Evolutionary conservation across 352 stramenopile species (phyloP).

Genomic region (Pythium sukuiense): DNA sequence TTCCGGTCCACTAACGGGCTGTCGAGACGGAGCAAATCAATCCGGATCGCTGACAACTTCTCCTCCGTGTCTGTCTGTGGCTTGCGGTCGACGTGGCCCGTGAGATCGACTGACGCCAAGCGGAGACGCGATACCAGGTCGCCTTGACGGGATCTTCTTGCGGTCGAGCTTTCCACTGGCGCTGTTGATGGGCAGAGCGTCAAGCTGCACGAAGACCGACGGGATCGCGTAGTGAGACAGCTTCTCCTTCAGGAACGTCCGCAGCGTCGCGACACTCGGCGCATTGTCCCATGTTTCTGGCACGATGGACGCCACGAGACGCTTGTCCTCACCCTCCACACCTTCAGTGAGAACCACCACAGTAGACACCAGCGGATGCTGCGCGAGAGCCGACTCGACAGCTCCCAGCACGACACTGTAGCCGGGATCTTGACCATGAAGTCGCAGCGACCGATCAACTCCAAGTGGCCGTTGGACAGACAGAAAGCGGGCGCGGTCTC

Average conservation of each 20-base stretch:
- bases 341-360: constrained; percentile 91
- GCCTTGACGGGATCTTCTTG: constrained; percentile 83
- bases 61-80: constrained; percentile 64
- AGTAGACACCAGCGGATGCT: constrained; percentile 82
- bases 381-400: constrained; percentile 88
- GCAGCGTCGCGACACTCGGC: constrained; percentile 61
- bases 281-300: constrained; percentile 70
- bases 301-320: constrained; percentile 92
- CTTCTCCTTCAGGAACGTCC: constrained; percentile 67
- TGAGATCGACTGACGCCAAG: constrained; percentile 75
- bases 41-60: constrained; percentile 61
- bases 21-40: constrained; percentile 65
- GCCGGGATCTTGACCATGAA: constrained; percentile 96
- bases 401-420: constrained; percentile 94
- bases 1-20: constrained; percentile 53
- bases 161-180: constrained; percentile 88
- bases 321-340: constrained; percentile 84
- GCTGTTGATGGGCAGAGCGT: constrained; percentile 86
- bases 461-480: constrained; percentile 89
- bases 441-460: constrained; percentile 93
- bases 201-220: constrained; percentile 76
- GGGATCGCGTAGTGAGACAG: constrained; percentile 86
- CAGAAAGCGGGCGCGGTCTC: constrained; percentile 90
- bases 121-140: too few species aligned
- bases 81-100: constrained; percentile 34